Evolutionary conservation across 140 eudicot genomes (phyloP), one percentile per base, ranked within the genome.

Genomic region (Stevia rebaudiana): DNA sequence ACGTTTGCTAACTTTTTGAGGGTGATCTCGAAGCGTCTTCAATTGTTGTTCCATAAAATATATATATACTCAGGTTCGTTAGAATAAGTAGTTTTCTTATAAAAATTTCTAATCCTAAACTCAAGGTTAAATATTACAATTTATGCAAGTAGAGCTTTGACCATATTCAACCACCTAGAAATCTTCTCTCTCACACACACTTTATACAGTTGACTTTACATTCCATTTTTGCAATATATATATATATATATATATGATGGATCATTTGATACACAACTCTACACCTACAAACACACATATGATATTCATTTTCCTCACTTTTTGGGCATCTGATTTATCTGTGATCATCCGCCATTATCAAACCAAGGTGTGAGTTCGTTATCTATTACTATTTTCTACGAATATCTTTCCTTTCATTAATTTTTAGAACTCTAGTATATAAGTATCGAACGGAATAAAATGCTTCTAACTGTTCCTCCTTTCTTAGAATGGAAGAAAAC

Each of bases 291-390:
- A 53, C 61, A 23, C 24, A 23, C 8, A 67, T 23, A 22, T 65
- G 35, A 35, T 11, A 11, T 55, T 11, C 7, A 60, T 22, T 24
- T 23, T 22, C 11, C 12, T 11, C 19, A 35, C 4, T 28, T 28
- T 53, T 24, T 43, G 30, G 55, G 41, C 42, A n/a, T 43, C 24
- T 68, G 72, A 17, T 39, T 62, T 52, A 53, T 65, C 61, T 18
- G 24, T 16, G 23, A 35, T 52, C 73, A 11, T 40, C 64, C 62
- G 9, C 11, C 36, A 44, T 48, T 18, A 11, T 3, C 18, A 21
- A 65, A 49, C 61, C 3, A 52, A 53, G 17, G 40, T 51, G 40
- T 51, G 36, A 68, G 73, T 43, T 68, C 24, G 13, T n/a, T 1
- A 11, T 41, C 25, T 63, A 16, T 63, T 58, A n/a, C 41, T 63